These are phyloP conservation scores for Gastrodia elata DNA, from an alignment of 106 monocot genomes.

Conservation along the genomic window DNA sequence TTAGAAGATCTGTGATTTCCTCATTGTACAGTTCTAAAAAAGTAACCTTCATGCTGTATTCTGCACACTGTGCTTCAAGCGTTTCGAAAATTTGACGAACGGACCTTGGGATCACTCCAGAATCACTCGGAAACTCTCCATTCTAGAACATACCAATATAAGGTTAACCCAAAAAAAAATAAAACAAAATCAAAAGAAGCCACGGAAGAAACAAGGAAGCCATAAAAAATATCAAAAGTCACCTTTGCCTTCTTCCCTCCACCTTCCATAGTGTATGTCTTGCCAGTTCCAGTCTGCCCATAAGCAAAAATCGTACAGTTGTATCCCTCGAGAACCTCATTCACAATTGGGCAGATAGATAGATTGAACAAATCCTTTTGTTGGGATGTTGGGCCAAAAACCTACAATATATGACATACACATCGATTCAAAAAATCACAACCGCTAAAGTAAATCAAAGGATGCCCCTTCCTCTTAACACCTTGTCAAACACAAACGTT, in stretches of 20 bases:
- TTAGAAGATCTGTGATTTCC: slow-evolving; percentile 88
- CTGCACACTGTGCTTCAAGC: slow-evolving; percentile 75
- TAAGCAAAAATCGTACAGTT: slow-evolving; percentile 98
- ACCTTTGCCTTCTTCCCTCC: slow-evolving; percentile 87
- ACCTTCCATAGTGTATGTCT: slow-evolving; percentile 98
- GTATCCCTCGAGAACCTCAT: slow-evolving; percentile 96
- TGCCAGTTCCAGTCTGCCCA: slow-evolving; percentile 95
- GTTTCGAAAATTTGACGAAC: slow-evolving; percentile 79
- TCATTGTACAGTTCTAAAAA: slow-evolving; percentile 96
- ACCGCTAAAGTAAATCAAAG: slow-evolving; percentile 2
- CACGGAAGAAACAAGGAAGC: background rate
- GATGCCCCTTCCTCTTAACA: slow-evolving; percentile 5
- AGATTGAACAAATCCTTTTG: slow-evolving; percentile 90
- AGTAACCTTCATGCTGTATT: slow-evolving; percentile 95
- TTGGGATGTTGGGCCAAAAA: slow-evolving; percentile 77
- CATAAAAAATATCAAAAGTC: slow-evolving; percentile 1
- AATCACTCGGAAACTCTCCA: slow-evolving; percentile 88
- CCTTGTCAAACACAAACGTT: slow-evolving; percentile 89
- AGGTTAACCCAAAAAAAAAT: slow-evolving; percentile 1
- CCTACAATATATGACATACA: slow-evolving; percentile 25
- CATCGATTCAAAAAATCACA: slow-evolving; percentile 3
- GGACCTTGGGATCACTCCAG: slow-evolving; percentile 88
- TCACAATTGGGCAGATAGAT: slow-evolving; percentile 75
- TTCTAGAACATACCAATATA: slow-evolving; percentile 28
- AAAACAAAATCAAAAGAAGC: background rate